Base-by-base conservation (phyloP, 2,329 filamentous ascomycete genomes). In the Periconia sp. region DNA sequence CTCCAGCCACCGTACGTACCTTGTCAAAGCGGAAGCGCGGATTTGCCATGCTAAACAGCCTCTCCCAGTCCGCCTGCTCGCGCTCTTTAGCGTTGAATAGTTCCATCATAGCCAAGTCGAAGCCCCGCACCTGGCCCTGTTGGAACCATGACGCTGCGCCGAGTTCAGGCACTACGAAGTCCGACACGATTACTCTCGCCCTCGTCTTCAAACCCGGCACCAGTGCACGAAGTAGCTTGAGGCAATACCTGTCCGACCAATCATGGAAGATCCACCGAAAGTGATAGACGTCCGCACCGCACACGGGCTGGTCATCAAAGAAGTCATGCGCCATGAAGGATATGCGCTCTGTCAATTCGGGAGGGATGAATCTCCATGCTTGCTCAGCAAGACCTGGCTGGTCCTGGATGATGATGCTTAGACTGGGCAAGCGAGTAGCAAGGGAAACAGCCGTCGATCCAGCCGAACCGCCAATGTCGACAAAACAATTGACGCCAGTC, bases 221-320 rank as follows among this genome's bases (percentile, higher is more conserved):
- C 5, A 72, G 52, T 1, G 51, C 53, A 13, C 56, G 50, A 16
- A 71, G 46, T 24, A 72, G 67, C 30, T 59, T 46, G 2, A 68
- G 31, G 32, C 51, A 61, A 43, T 71, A 66, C 36, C 62, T 63
- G 46, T 71, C 66, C 24, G 56, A 53, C 66, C 65, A 71, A 40
- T 69, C 60, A 35, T 70, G 66, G 48, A 68, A 59, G 26, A 68
- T 67, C 38, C 60, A 62, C 13, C 44, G 44, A 30, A 48, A 34
- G 25, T 48, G 47, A 43, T 69, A 73, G 10, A 54, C 52, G 26
- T 53, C 52, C 8, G 61, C 63, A 36, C 56, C 52, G 11, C 41
- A 43, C 17, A 62, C 47, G 2, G 60, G 56, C 36, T 67, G 56
- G 11, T 45, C 41, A 10, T 52, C 28, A 47, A 65, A 64, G 50